phyloP scores from a whole-genome alignment of 495 filamentous ascomycete genomes.

The Trichoderma virens region DNA sequence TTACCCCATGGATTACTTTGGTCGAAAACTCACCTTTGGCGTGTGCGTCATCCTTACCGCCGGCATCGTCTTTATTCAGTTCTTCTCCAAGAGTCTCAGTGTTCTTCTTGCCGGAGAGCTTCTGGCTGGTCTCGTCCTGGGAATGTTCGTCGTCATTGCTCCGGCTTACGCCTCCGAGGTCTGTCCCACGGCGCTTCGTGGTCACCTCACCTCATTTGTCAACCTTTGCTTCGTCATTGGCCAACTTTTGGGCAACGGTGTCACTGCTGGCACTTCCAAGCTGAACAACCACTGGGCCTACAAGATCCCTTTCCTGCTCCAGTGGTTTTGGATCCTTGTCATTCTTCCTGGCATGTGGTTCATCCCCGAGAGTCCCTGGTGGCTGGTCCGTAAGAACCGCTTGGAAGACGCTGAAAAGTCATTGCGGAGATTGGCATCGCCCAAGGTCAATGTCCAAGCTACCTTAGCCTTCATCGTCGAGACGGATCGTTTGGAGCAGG shows the following conservation, averaged over 20 bases:
- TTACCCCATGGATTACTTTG: conserved; percentile 26
- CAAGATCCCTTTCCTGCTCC: conserved; percentile 53
- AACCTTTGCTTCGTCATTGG: conserved; percentile 69
- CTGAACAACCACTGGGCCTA: conserved; percentile 55
- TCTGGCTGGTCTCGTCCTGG: conserved; percentile 57
- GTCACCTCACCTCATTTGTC: conserved; percentile 60
- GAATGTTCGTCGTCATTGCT: conserved; percentile 52
- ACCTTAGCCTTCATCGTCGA: conserved; percentile 66
- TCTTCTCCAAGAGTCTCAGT: conserved; percentile 54
- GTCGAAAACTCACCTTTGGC: conserved; percentile 30
- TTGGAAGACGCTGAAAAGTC: conserved; percentile 46
- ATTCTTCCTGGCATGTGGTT: conserved; percentile 52
- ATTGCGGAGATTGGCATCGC: conserved; percentile 48
- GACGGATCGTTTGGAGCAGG: conserved; percentile 57
- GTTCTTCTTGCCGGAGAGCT: conserved; percentile 57
- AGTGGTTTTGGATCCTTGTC: conserved; percentile 73
- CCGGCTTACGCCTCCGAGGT: conserved; percentile 66
- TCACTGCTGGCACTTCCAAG: conserved; percentile 47
- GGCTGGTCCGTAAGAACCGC: conserved; percentile 55
- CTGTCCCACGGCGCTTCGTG: conserved; percentile 53
- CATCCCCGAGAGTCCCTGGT: conserved; percentile 65
- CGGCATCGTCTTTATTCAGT: conserved; percentile 43
- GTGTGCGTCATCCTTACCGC: conserved; percentile 37
- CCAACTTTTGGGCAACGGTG: conserved; percentile 57
- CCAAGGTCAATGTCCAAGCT: conserved; percentile 45